Evolutionary conservation across 495 filamentous ascomycete species (phyloP), one percentile per base, ranked within the genome.

Genomic region (Thermochaetoides thermophila): DNA sequence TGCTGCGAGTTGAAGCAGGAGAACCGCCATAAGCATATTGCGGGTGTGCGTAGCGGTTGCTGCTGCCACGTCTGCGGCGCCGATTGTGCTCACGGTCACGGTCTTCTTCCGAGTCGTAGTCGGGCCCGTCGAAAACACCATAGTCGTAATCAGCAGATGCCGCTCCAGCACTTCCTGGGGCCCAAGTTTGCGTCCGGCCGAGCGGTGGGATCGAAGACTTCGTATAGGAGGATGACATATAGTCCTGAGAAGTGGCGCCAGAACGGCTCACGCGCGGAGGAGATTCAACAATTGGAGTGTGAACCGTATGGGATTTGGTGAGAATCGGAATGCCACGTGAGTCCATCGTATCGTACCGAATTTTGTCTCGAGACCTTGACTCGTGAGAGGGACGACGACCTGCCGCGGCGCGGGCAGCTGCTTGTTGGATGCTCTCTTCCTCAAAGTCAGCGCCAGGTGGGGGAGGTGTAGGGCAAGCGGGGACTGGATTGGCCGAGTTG

Each of bases 331-430:
- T 36, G 29, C n/a, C 20, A 40, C 36, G 12, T 46, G 32, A 31
- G 48, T 29, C 10, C 36, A 57, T 33, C 11, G 49, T 33, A 13
- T 59, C 38, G 7, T 47, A 45, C 12, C 43, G 29, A 27, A 55
- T 44, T 36, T 61, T 53, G 16, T 55, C 54, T 15, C 49, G 50
- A 13, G 51, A 51, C 23, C 43, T 48, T 3, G 56, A 50, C 6
- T 52, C 50, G 18, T 64, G 57, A 11, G 62, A 52, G 8, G 61
- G 61, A 35, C 55, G 47, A 16, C 60, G 56, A 12, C 62, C 59
- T 4, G 30, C 36, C 1, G 47, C 43, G 1, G 52, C 40, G 9
- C 55, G 53, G 15, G 46, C 47, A 7, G 52, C 43, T 3, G 57
- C 41, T 4, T 36, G 44, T 6, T 13, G 31, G 16, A 49, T 30